Base-by-base conservation (phyloP, 2,329 filamentous ascomycete species). In the Aspergillus caelatus region DNA sequence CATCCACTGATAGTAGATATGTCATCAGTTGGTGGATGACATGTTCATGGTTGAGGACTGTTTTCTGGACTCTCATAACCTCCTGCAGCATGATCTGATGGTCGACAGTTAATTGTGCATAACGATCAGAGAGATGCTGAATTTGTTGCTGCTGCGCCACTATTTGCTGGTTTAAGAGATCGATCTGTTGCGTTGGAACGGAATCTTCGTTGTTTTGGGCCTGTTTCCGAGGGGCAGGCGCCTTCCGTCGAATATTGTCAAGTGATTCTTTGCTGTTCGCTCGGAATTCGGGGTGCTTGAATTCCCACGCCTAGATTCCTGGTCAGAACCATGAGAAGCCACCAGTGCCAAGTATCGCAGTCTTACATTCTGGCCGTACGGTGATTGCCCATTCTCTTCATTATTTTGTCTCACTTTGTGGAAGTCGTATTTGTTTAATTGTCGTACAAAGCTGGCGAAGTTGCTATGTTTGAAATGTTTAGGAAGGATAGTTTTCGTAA, bases 391-490 rank as follows among this genome's bases (percentile, higher is more conserved):
- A 71, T 87, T 92, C 73, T 96, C 93, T 74, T 96, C 93, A 69
- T 93, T 96, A 72, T 94, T 92, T 74, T 91, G 92, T 68, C 95
- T 88, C 67, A 98, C 94, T 84, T 99, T 99, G 84, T 99, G 95
- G 72, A 99, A 99, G 76, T 97, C 94, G 78, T 96, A 97, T 77
- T 97, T 97, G 83, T 97, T 97, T 63, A 97, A 83, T 77, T 97
- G 94, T 56, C 94, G 91, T 63, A 97, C 94, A 76, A 97, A 97
- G 79, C 93, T 97, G 36, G 94, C 94, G 82, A 97, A 97, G 78
- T 97, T 97, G 86, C 93, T 96, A 81, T 98, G 95, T 80, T 99
- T 99, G 84, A 99, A 99, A 74, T 98, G 93, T 77, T 98, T 97
- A 2, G 95, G 95, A 19, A 99, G 87, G 71, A 99, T 96, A 45